Percentiles rank a stretch among this genome's conserved stretches.
These are phyloP conservation scores for Lasiodiplodia sp. DNA, from an alignment of 2,329 filamentous ascomycete genomes.

Conservation along the genomic window DNA sequence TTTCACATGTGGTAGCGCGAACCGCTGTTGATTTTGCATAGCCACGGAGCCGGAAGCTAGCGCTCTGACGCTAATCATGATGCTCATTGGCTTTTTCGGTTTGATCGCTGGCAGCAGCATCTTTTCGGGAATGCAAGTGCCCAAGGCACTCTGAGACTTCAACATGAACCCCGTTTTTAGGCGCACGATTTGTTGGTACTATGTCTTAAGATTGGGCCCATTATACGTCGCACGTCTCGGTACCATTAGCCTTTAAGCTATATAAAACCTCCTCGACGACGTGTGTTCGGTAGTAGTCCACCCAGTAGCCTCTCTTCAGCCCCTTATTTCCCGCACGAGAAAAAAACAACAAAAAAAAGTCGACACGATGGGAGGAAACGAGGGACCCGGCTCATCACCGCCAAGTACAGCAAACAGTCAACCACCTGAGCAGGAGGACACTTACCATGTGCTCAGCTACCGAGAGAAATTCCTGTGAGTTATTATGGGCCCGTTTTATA, in stretches of 20 bases:
- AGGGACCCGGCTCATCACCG: background rate
- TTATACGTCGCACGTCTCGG: no score
- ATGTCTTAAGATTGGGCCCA: no score
- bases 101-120: background rate
- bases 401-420: background rate
- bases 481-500: background rate
- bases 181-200: background rate
- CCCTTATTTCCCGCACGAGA: no score
- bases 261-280: background rate
- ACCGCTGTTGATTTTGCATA: constrained; percentile 1
- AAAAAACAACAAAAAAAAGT: no score
- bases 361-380: background rate
- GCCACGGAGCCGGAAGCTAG: background rate
- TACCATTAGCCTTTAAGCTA: no score
- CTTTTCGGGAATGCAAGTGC: background rate
- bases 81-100: background rate
- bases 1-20: background rate
- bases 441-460: background rate
- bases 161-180: background rate
- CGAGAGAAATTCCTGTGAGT: constrained; percentile 1
- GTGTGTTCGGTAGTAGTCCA: background rate
- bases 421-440: background rate
- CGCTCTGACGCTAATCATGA: background rate
- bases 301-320: background rate
- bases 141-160: background rate